phyloP scores from a whole-genome alignment of 1,139 yeast genomes.

The Kazachstania sp. region DNA sequence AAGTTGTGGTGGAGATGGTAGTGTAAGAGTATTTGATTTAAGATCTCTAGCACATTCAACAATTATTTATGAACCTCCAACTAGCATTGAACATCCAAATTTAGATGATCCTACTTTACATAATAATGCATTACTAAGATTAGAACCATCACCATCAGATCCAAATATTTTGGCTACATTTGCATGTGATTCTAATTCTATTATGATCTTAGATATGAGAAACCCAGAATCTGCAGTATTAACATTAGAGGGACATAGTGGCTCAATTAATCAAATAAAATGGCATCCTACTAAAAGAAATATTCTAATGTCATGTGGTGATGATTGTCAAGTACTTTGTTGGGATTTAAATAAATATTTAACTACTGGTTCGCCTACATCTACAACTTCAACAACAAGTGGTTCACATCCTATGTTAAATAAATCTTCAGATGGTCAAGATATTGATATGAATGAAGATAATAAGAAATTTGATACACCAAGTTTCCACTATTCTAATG shows the following conservation, averaged over 20 bases:
- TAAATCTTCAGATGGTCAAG: background rate
- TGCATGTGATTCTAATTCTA: constrained; percentile 58
- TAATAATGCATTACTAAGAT: constrained; percentile 41
- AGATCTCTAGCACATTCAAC: constrained; percentile 89
- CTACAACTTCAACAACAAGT: background rate
- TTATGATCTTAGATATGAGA: constrained; percentile 73
- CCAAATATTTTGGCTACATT: constrained; percentile 75
- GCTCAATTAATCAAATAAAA: constrained; percentile 58
- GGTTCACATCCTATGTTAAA: background rate
- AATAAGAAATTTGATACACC: constrained; percentile 18
- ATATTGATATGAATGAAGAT: constrained; percentile 5
- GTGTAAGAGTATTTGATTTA: constrained; percentile 84
- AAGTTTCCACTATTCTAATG: constrained; percentile 21
- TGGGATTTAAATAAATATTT: constrained; percentile 56
- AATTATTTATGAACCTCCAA: constrained; percentile 69
- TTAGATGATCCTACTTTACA: constrained; percentile 6
- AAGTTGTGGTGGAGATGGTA: constrained; percentile 93
- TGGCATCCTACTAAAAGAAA: constrained; percentile 78
- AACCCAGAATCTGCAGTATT: constrained; percentile 78
- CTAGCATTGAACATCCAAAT: background rate
- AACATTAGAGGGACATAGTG: constrained; percentile 58
- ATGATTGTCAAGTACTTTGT: constrained; percentile 80
- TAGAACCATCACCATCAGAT: constrained; percentile 74
- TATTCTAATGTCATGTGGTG: constrained; percentile 66
- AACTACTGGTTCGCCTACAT: constrained; percentile 2